phyloP scores from a whole-genome alignment of 2,329 filamentous ascomycete genomes.

The Arthrobotrys sinensis region DNA sequence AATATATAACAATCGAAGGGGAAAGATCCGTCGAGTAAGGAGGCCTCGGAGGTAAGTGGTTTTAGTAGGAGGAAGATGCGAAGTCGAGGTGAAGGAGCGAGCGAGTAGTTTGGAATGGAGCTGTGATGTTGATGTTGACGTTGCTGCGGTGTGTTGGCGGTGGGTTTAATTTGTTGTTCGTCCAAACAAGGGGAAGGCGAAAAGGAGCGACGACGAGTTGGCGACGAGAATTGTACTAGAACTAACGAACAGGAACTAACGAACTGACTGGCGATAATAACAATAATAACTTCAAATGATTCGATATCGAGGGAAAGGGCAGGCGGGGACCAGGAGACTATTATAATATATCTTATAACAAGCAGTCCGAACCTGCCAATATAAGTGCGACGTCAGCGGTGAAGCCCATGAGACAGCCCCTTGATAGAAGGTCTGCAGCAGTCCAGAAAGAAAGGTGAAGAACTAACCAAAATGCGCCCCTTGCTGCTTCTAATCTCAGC shows the following conservation, averaged over 20 bases:
- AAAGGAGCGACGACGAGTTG: constrained; percentile 32
- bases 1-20: background rate
- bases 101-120: background rate
- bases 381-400: constrained; percentile 26
- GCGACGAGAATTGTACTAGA: background rate
- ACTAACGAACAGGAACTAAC: background rate
- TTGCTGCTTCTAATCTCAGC: constrained; percentile 26
- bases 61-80: background rate
- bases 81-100: background rate
- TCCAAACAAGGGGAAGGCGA: constrained; percentile 7
- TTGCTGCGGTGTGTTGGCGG: constrained; percentile 3
- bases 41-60: constrained; percentile 18
- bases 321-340: background rate
- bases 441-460: background rate
- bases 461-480: constrained; percentile 22
- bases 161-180: constrained; percentile 4
- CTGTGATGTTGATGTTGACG: background rate
- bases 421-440: constrained; percentile 12
- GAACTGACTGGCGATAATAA: background rate
- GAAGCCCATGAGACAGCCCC: constrained; percentile 16
- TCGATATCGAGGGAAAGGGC: background rate
- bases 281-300: background rate
- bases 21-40: constrained; percentile 12
- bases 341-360: constrained; percentile 2
- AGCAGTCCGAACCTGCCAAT: constrained; percentile 15